Evolutionary conservation across 305 asterid species (phyloP).

Genomic region (Fraxinus greggii): DNA sequence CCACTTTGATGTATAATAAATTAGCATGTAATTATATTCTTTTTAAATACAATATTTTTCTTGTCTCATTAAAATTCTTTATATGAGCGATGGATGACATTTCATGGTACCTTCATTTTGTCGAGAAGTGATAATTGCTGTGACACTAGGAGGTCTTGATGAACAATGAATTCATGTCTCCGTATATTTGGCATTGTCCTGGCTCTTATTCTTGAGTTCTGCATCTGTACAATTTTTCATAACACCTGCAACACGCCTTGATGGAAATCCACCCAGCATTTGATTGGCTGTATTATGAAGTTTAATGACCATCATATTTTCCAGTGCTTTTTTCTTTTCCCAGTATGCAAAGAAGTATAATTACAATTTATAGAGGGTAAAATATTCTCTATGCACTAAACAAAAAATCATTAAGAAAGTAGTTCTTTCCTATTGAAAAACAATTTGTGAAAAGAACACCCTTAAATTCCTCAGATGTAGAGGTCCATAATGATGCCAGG

Average conservation of each 20-base stretch:
- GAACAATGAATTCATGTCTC: neutral
- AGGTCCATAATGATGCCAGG: neutral
- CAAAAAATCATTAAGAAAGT: neutral
- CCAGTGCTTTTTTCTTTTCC: neutral
- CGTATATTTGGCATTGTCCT: neutral
- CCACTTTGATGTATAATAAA: neutral
- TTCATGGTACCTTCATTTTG: neutral
- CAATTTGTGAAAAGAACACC: neutral
- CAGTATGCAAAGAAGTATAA: neutral
- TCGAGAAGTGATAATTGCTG: neutral
- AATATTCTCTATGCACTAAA: neutral
- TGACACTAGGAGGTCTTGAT: neutral
- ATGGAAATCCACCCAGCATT: neutral
- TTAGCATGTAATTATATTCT: neutral
- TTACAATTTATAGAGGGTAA: neutral
- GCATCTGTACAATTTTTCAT: neutral
- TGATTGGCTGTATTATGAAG: constrained; percentile 1
- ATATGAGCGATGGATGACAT: neutral
- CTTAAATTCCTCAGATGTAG: neutral
- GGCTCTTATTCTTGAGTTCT: neutral
- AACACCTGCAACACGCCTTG: neutral
- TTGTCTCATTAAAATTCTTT: neutral
- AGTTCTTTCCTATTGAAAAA: neutral
- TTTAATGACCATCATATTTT: neutral
- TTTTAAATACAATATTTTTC: neutral